phyloP scores from a whole-genome alignment of 177 flowering plant species.

The Vitis hybrid region DNA sequence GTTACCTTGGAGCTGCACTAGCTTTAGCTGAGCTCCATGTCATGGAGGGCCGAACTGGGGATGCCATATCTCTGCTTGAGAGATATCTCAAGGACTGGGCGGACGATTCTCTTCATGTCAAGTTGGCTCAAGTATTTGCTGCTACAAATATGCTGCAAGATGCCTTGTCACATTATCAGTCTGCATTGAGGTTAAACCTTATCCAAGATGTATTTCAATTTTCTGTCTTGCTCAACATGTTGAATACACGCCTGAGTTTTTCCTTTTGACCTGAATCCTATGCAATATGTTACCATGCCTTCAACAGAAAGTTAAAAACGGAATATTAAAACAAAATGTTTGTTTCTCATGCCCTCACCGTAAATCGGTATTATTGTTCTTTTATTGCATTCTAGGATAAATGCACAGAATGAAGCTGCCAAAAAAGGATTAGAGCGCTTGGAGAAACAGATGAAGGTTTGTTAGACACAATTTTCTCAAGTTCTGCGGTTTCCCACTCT shows the following conservation, averaged over 20 bases:
- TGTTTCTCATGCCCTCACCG: not conserved
- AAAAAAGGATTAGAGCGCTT: constrained; percentile 85
- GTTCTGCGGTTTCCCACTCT: not conserved
- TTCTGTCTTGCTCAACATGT: constrained; percentile 3
- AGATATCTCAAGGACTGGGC: constrained; percentile 92
- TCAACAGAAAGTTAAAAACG: not conserved
- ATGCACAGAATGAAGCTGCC: constrained; percentile 85
- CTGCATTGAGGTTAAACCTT: constrained; percentile 73
- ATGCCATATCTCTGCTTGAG: constrained; percentile 84
- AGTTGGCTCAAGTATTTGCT: constrained; percentile 92
- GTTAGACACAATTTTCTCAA: constrained; percentile 1
- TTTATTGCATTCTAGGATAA: constrained; percentile 55
- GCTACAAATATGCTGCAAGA: constrained; percentile 88
- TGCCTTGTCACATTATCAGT: constrained; percentile 86
- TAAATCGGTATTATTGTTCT: not conserved
- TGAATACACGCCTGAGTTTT: not conserved
- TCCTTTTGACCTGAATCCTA: not conserved
- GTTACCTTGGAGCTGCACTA: constrained; percentile 94
- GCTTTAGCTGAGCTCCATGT: constrained; percentile 97
- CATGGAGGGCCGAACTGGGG: constrained; percentile 84
- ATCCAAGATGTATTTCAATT: not conserved
- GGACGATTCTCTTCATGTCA: constrained; percentile 94
- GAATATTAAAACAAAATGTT: too few relatives aligned
- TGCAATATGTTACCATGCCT: not conserved
- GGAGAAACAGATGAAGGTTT: constrained; percentile 98